Conservation (phyloP, 768 basidiomycete species). For the Brasilioporus rufonigricans region DNA sequence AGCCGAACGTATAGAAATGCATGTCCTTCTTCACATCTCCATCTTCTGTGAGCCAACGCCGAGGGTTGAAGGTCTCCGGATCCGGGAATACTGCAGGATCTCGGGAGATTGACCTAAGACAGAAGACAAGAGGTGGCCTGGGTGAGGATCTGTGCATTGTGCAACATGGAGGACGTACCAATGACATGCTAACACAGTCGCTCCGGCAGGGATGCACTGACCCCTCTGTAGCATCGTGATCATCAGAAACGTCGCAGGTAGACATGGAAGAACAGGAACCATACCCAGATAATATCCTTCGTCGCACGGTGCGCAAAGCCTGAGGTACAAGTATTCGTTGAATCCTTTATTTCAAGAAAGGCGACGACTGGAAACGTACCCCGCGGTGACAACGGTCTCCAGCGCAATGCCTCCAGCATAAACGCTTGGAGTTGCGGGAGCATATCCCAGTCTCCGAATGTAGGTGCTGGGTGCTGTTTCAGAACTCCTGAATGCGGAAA, state of each 20-base stretch:
- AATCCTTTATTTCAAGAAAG: too few relatives aligned
- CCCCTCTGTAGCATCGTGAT: conserved; percentile 13
- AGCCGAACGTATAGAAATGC: conserved; percentile 48
- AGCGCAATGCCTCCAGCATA: background rate
- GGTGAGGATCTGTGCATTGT: background rate
- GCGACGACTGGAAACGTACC: too few relatives aligned
- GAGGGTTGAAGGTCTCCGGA: conserved; percentile 51
- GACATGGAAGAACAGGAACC: background rate
- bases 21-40: conserved; percentile 44
- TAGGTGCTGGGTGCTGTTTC: too few relatives aligned
- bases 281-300: too few relatives aligned
- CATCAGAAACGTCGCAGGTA: background rate
- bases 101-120: conserved; percentile 19
- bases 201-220: conserved; percentile 22
- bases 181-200: conserved; percentile 20
- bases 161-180: conserved; percentile 6
- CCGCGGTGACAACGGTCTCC: background rate
- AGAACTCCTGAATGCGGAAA: too few relatives aligned
- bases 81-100: conserved; percentile 22
- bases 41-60: conserved; percentile 46
- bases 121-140: background rate
- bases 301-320: background rate
- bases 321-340: background rate
- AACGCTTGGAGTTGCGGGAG: background rate
- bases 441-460: too few relatives aligned